These are phyloP conservation scores for Fusarium papillatum DNA, from an alignment of 2,329 filamentous ascomycete species.

Conservation along the genomic window DNA sequence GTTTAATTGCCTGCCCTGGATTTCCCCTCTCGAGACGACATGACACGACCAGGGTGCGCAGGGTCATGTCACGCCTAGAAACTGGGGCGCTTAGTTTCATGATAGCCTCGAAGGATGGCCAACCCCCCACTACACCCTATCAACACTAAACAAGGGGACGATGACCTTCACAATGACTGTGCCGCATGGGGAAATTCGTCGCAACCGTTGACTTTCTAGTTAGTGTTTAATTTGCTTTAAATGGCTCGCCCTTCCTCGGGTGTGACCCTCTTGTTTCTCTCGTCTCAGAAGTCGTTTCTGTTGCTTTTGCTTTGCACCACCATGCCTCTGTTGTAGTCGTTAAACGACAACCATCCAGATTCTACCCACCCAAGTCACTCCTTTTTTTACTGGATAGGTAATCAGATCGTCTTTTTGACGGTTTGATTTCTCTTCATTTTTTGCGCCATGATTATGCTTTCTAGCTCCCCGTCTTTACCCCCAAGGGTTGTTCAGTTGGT, in stretches of 20 bases:
- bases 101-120: slow-evolving; percentile 36
- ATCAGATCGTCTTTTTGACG: slow-evolving; percentile 16
- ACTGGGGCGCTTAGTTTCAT: slow-evolving; percentile 40
- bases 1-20: slow-evolving; percentile 38
- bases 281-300: slow-evolving; percentile 8
- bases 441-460: slow-evolving; percentile 44
- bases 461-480: slow-evolving; percentile 38
- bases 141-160: slow-evolving; percentile 40
- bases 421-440: slow-evolving; percentile 14
- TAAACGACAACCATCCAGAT: slow-evolving; percentile 20
- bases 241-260: slow-evolving; percentile 35
- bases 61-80: slow-evolving; percentile 25
- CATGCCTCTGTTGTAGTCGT: slow-evolving; percentile 38
- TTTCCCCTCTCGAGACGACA: slow-evolving; percentile 35
- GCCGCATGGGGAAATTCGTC: slow-evolving; percentile 21
- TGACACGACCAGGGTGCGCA: slow-evolving; percentile 22
- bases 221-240: slow-evolving; percentile 37
- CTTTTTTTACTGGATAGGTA: slow-evolving; percentile 25
- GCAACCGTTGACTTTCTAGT: slow-evolving; percentile 11
- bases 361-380: slow-evolving; percentile 44
- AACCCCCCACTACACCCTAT: slow-evolving; percentile 36
- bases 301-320: slow-evolving; percentile 18
- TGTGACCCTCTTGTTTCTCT: slow-evolving; percentile 7
- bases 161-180: slow-evolving; percentile 23
- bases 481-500: slow-evolving; percentile 42